These are phyloP conservation scores for Dimargaris xerosporica DNA, from an alignment of 192 early-diverging fungal genomes.

Conservation along the genomic window DNA sequence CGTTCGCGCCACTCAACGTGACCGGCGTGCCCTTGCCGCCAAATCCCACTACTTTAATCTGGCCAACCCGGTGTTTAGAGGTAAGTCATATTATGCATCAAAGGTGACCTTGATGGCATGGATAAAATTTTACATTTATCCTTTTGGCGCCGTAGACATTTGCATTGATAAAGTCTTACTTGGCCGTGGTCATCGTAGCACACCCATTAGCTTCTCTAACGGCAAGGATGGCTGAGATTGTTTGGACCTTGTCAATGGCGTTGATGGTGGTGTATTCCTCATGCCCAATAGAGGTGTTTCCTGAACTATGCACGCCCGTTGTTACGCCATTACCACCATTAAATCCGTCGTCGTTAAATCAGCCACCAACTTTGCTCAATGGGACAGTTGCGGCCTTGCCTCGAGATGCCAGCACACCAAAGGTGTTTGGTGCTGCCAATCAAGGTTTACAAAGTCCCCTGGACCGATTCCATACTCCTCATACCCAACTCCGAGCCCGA, in stretches of 20 bases:
- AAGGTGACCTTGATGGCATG: neutral
- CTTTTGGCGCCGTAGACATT: neutral
- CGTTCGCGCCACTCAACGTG: constrained; percentile 59
- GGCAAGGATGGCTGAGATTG: neutral
- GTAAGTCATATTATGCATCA: constrained; percentile 19
- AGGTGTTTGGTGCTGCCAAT: neutral
- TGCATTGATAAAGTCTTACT: neutral
- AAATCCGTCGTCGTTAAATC: no score
- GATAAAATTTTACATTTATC: neutral
- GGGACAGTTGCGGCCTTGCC: no score
- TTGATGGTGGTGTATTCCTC: neutral
- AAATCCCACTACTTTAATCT: constrained; percentile 72
- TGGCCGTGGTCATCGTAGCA: neutral
- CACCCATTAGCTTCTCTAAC: neutral
- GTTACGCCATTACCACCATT: constrained; percentile 16
- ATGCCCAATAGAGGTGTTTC: constrained; percentile 47
- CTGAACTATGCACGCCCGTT: constrained; percentile 57
- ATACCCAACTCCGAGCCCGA: neutral
- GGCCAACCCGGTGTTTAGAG: constrained; percentile 53
- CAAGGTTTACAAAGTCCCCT: neutral
- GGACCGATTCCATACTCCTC: neutral
- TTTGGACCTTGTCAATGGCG: neutral
- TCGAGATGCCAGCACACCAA: no score
- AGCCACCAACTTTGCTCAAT: no score
- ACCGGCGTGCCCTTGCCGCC: constrained; percentile 61